These are phyloP conservation scores for Aspergillus ellipticus DNA, from an alignment of 495 filamentous ascomycete genomes.

Conservation along the genomic window DNA sequence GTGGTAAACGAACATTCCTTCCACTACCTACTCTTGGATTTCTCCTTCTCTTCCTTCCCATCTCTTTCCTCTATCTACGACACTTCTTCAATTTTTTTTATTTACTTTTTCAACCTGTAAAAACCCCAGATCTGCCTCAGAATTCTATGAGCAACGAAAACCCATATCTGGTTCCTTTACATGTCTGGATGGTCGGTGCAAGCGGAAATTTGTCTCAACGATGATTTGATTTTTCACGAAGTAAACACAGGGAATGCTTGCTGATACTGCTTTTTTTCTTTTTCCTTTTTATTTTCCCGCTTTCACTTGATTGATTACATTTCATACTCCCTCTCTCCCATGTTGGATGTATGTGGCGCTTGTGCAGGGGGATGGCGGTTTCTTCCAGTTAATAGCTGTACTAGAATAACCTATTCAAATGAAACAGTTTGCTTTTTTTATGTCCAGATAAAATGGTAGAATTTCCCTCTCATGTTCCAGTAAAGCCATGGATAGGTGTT, in stretches of 20 bases:
- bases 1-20: slow-evolving; percentile 59
- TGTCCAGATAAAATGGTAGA: background rate
- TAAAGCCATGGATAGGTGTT: too few relatives aligned
- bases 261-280: background rate
- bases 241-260: too few relatives aligned
- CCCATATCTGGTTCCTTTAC: background rate
- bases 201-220: background rate
- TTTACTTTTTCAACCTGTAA: slow-evolving; percentile 2
- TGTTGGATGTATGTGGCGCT: slow-evolving; percentile 19
- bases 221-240: background rate
- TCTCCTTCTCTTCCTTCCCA: background rate
- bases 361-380: slow-evolving; percentile 12
- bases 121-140: slow-evolving; percentile 1
- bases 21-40: background rate
- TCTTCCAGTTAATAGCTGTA: slow-evolving; percentile 9
- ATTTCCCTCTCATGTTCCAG: too few relatives aligned
- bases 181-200: slow-evolving; percentile 3
- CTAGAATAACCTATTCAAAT: slow-evolving; percentile 11
- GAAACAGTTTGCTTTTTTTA: slow-evolving; percentile 2
- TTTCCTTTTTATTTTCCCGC: background rate
- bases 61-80: background rate
- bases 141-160: slow-evolving; percentile 1
- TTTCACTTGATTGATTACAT: background rate
- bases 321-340: slow-evolving; percentile 2
- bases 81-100: background rate